Evolutionary conservation across 495 filamentous ascomycete species (phyloP), one percentile per base, ranked within the genome.

Genomic region (Daldinia decipiens): DNA sequence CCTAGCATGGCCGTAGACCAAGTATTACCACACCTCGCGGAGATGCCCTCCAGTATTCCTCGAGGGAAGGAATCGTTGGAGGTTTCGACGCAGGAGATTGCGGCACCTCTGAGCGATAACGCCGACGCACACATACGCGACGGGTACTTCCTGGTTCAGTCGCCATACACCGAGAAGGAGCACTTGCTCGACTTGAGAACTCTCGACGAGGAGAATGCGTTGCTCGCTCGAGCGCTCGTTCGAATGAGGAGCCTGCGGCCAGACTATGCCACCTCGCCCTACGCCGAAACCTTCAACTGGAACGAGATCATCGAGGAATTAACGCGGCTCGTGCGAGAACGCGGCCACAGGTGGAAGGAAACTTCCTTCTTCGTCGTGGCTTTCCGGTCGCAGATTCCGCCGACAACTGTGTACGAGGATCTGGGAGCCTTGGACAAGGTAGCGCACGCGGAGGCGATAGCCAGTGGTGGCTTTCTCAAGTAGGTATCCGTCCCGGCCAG

Each of bases 381-480:
- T 7, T 97, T 97, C 79, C 86, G 92, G 1, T 95, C 92, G 0
- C 84, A 79, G 60, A 85, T 95, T 17, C 83, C 85, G 5, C 84
- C 85, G 1, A 85, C 82, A 8, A 89, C 87, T 0, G 86, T 91
- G 67, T 83, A 84, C 59, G 83, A 85, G 5, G 81, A 88, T 32
- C 81, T 97, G 13, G 86, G 87, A 56, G 81, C 80, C 17, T 79
- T 97, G 63, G 94, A 97, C 77, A 86, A 86, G 70, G 85, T 86
- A 51, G 91, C 92, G 12, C 93, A 96, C 73, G 82, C 83, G 29
- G 93, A 97, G 78, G 94, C 94, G 11, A 88, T 86, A 4, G 82
- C 82, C 36, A 90, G 88, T 69, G 93, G 93, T 1, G 93, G 94
- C n/a, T 83, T 97, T 74, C 80, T 97, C 73, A 95, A 96, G 87